Evolutionary conservation across 768 basidiomycete species (phyloP), one percentile per base, ranked within the genome.

Genomic region (Epithele typhae): DNA sequence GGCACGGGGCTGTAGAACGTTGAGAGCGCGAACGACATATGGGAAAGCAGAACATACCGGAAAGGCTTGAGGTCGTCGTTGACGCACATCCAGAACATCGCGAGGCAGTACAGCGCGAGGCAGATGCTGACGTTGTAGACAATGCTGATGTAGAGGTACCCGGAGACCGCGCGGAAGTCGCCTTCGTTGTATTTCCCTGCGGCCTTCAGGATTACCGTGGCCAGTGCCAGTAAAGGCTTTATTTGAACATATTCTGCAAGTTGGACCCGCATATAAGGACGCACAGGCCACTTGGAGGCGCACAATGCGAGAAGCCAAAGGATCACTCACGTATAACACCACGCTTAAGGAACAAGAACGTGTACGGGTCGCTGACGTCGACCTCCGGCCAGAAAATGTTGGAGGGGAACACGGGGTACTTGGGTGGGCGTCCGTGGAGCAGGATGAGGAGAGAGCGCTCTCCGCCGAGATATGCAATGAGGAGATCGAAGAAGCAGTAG

Each of bases 61-160:
- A 92, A 96, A 1, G 92, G 91, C 63, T 87, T 86, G 40, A 97
- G 70, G 62, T 98, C 96, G 27, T 85, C 74, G 57, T 81, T 82
- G 4, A 97, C 88, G 48, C 88, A 91, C 45, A 94, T 77, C 96
- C 96, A 99, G 67, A 98, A 97, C 69, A 96, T 84, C 0, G 92
- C 96, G 33, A 98, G 77, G 59, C 94, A 97, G 71, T 92, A 94
- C 19, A 94, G 66, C 24, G 77, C 78, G 37, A 88, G 70, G 65
- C 82, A 86, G 38, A 92, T 92, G 58, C 85, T 88, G 43, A 74
- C 62, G 71, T 92, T 90, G 71, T 87, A 94, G 43, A 94, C 69
- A 55, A 95, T 75, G 58, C 82, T 89, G 65, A 95, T 76, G 61
- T 94, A 97, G 46, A 95, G 78, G 61, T 95, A 98, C 15, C 94